These are phyloP conservation scores for Aureobasidium sp. DNA, from an alignment of 2,329 filamentous ascomycete species.

Conservation along the genomic window DNA sequence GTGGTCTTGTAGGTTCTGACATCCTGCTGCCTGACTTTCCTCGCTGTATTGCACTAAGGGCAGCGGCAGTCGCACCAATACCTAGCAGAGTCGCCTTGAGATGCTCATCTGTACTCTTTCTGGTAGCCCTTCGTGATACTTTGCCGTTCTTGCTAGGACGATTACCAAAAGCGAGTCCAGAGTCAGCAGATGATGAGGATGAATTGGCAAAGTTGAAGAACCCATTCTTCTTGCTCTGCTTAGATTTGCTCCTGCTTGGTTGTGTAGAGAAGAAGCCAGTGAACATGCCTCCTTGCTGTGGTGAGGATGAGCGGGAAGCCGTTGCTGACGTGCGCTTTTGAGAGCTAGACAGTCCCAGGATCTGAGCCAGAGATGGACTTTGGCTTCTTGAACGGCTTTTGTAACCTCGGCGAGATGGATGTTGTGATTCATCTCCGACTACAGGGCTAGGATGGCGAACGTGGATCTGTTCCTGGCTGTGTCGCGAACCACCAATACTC, in stretches of 20 bases:
- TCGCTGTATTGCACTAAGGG: constrained; percentile 35
- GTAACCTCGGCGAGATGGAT: not conserved
- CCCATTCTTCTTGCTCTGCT: constrained; percentile 26
- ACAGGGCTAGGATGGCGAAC: not conserved
- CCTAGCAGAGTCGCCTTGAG: constrained; percentile 38
- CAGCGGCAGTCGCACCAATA: constrained; percentile 40
- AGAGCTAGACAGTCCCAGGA: constrained; percentile 16
- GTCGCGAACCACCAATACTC: no score
- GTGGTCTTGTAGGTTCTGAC: constrained; percentile 27
- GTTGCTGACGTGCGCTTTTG: constrained; percentile 14
- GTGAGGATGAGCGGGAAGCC: constrained; percentile 12
- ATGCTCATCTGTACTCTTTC: constrained; percentile 33
- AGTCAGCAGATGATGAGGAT: constrained; percentile 38
- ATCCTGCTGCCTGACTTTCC: constrained; percentile 20
- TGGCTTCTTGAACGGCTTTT: constrained; percentile 34
- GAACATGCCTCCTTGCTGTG: constrained; percentile 19
- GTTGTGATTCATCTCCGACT: not conserved
- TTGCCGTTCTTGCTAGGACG: constrained; percentile 15
- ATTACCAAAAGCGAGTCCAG: constrained; percentile 37
- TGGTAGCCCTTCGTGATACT: constrained; percentile 11
- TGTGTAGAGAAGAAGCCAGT: constrained; percentile 23
- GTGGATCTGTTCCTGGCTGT: not conserved
- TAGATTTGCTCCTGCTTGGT: constrained; percentile 16
- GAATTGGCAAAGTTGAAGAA: constrained; percentile 42
- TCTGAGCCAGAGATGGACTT: constrained; percentile 20